Percentiles rank a stretch among this genome's conserved stretches.
Conservation (phyloP, 1,139 yeast genomes). For the Scheffersomyces parashehatae region DNA sequence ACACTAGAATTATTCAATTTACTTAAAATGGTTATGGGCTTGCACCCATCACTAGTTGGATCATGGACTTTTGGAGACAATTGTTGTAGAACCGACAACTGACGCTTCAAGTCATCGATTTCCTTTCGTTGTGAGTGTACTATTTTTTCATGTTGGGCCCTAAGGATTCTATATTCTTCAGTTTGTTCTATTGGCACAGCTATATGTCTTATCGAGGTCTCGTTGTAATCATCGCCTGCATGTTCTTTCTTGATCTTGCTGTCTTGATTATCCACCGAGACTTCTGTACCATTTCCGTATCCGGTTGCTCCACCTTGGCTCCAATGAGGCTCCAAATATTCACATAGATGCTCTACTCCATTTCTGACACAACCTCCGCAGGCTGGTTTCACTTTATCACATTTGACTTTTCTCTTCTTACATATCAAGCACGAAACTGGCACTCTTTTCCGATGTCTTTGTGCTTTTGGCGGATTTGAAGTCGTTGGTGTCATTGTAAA, state of each 20-base stretch:
- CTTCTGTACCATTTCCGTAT: too few species aligned
- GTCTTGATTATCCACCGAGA: too few species aligned
- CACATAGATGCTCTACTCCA: conserved; percentile 45
- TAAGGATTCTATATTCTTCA: conserved; percentile 23
- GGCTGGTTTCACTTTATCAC: conserved; percentile 45
- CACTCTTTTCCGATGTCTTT: conserved; percentile 30
- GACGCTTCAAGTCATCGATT: conserved; percentile 38
- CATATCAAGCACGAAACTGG: conserved; percentile 47
- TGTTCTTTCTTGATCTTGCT: not conserved
- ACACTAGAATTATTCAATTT: conserved; percentile 17
- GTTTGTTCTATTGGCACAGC: conserved; percentile 13
- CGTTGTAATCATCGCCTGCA: not conserved
- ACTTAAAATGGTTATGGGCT: conserved; percentile 17
- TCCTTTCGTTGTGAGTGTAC: conserved; percentile 31
- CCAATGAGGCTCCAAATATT: conserved; percentile 47
- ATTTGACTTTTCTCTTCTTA: conserved; percentile 45
- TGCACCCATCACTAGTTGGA: not conserved
- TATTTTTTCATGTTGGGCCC: conserved; percentile 21
- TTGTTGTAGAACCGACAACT: conserved; percentile 30
- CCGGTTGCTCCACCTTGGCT: conserved; percentile 8
- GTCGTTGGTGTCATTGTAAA: not conserved
- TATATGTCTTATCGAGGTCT: not conserved
- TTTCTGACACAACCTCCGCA: conserved; percentile 47
- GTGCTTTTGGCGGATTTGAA: conserved; percentile 12
- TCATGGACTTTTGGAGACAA: conserved; percentile 16